Evolutionary conservation across 768 basidiomycete species (phyloP).

Genomic region (Lepiota venenata): DNA sequence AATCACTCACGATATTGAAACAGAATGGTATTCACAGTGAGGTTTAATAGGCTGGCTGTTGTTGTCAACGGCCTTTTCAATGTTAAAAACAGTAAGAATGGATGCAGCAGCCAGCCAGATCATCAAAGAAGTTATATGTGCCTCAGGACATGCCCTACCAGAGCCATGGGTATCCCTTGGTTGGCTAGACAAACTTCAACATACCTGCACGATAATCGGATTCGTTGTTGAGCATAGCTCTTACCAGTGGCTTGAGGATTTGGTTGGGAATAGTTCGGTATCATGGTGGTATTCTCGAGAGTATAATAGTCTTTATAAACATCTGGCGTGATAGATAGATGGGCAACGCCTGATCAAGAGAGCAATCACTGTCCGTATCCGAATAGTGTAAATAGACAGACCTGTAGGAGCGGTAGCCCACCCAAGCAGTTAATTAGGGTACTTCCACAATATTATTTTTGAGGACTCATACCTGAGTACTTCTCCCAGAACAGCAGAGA

Average conservation of each 20-base stretch:
- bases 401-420: constrained; percentile 1
- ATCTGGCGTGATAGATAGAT: background rate
- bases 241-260: background rate
- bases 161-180: background rate
- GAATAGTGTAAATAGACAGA: background rate
- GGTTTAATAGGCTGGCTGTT: constrained; percentile 19
- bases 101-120: constrained; percentile 7
- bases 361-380: background rate
- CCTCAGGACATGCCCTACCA: constrained; percentile 5
- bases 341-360: background rate
- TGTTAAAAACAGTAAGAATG: constrained; percentile 7
- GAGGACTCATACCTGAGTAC: constrained; percentile 18
- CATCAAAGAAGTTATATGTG: constrained; percentile 1
- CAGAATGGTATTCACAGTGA: constrained; percentile 20
- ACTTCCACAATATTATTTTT: too few species aligned
- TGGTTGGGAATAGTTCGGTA: background rate
- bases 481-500: constrained; percentile 22
- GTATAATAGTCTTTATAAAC: constrained; percentile 7
- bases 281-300: background rate
- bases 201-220: constrained; percentile 10
- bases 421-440: background rate
- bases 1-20: constrained; percentile 21
- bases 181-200: background rate
- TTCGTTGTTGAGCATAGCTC: constrained; percentile 12
- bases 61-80: background rate